Conservation (phyloP, 2,329 filamentous ascomycete species). For the Cadophora luteo-olivacea region DNA sequence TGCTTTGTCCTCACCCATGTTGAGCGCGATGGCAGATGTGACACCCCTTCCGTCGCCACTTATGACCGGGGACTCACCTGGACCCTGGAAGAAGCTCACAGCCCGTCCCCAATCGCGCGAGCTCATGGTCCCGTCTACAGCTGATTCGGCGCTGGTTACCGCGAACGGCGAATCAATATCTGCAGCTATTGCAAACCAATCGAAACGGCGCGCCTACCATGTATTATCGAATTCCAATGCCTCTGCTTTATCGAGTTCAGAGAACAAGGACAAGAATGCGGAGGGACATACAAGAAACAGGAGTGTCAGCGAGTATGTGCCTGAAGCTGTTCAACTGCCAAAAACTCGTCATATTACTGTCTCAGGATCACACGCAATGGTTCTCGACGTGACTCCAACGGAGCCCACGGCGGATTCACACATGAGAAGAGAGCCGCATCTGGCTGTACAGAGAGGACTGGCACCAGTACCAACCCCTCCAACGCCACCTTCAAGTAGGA, state of each 20-base stretch:
- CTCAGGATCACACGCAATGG: constrained; percentile 63
- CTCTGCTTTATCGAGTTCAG: constrained; percentile 29
- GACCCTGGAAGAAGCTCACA: constrained; percentile 66
- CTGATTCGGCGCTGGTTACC: constrained; percentile 57
- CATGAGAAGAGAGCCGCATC: constrained; percentile 79
- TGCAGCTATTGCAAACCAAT: constrained; percentile 56
- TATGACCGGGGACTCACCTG: constrained; percentile 67
- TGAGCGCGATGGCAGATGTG: constrained; percentile 78
- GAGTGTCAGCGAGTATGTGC: constrained; percentile 88
- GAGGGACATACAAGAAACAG: constrained; percentile 71
- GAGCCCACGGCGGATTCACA: constrained; percentile 58
- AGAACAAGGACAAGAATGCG: constrained; percentile 39
- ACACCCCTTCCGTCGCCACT: constrained; percentile 82
- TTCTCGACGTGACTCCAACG: constrained; percentile 47
- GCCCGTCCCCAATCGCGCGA: constrained; percentile 57
- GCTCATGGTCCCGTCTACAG: constrained; percentile 46
- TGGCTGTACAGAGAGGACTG: constrained; percentile 80
- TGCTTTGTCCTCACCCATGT: constrained; percentile 73
- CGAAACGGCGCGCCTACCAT: constrained; percentile 64
- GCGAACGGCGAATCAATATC: constrained; percentile 59
- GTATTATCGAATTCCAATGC: constrained; percentile 47
- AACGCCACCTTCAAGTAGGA: constrained; percentile 84
- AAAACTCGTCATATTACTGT: constrained; percentile 76
- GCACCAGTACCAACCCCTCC: constrained; percentile 68
- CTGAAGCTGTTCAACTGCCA: constrained; percentile 71